A percentile compares a stretch with the other conserved stretches of the same genome.
Conservation (phyloP, 805 yeast genomes). For the Candida nonsorbophila region DNA sequence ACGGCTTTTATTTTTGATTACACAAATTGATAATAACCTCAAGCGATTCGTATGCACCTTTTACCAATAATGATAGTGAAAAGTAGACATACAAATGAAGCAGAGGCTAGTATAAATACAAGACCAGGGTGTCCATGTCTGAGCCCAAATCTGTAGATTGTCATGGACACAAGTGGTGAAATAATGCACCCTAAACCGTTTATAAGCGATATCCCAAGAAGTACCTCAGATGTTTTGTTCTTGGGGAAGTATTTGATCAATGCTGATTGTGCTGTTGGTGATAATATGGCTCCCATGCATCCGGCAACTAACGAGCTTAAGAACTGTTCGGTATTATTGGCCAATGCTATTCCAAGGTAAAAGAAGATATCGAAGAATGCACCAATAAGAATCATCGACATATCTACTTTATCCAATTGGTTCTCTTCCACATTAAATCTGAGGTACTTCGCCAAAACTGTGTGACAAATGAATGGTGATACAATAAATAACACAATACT, state of each 20-base stretch:
- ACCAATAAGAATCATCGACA: slow-evolving; percentile 26
- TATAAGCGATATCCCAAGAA: slow-evolving; percentile 8
- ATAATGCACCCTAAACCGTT: slow-evolving; percentile 17
- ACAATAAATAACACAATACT: slow-evolving; percentile 42
- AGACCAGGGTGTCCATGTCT: slow-evolving; percentile 14
- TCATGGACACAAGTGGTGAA: slow-evolving; percentile 44
- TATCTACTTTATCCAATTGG: slow-evolving; percentile 48
- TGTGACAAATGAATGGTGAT: slow-evolving; percentile 41
- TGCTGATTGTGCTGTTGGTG: slow-evolving; percentile 52
- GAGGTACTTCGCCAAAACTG: slow-evolving; percentile 20
- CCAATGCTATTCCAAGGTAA: slow-evolving; percentile 22
- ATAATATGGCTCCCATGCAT: slow-evolving; percentile 40
- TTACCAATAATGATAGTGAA: too few relatives aligned
- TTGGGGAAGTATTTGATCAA: slow-evolving; percentile 53
- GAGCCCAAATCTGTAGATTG: slow-evolving; percentile 33
- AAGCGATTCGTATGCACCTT: too few relatives aligned
- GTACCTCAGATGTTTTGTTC: slow-evolving; percentile 21
- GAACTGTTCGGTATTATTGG: slow-evolving; percentile 14
- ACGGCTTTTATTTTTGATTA: too few relatives aligned
- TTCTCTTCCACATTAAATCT: slow-evolving; percentile 21
- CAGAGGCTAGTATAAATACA: slow-evolving; percentile 14
- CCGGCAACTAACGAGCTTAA: slow-evolving; percentile 27
- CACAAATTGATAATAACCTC: too few relatives aligned
- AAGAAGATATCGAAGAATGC: slow-evolving; percentile 31
- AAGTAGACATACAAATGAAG: too few relatives aligned